Evolutionary conservation across 805 yeast species (phyloP), one percentile per base, ranked within the genome.

Genomic region (Saturnispora serradocipensis): DNA sequence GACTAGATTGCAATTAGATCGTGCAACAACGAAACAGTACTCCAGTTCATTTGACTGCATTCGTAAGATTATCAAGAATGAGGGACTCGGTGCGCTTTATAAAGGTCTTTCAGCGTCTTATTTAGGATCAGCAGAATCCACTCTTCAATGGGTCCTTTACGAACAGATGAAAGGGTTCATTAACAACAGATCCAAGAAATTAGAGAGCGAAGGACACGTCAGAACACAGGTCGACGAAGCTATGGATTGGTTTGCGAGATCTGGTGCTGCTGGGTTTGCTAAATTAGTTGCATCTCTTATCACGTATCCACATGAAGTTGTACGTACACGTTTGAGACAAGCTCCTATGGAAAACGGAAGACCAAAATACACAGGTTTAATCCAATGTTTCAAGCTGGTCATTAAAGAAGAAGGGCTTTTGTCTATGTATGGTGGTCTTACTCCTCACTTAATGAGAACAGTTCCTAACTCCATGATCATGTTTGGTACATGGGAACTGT

Each of bases 401-500:
- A 70, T 88, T 16, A 86, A 84, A 61, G 97, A 93, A 63, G 99
- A 93, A 70, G 99, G 99, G 1, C 68, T 91, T 49, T 83, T 77
- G 7, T 85, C 96, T 11, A 86, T 93, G 88, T 93, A 93, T 65
- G 97, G 99, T 51, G 99, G 99, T 0, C 74, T 93, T 61, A 93
- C 99, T 1, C 97, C 99, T 4, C 99, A 93, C 69, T 72, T 93
- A 61, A 77, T 93, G 72, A 80, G 99, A 68, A 93, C 99, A 0
- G 99, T 93, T 49, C 99, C 99, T 3, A 93, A 93, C 69, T 86
- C 96, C 62, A 89, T 93, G 65, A 91, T 93, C 59, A 93, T 93
- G 99, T 93, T 93, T 72, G 99, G 99, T 45, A 90, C 98, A 3
- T 93, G 98, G 98, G 99, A 93, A 65, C 66, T 93, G 34, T 81